Base-by-base conservation (phyloP, 176 grass and related monocot species). In the Guadua angustifolia region DNA sequence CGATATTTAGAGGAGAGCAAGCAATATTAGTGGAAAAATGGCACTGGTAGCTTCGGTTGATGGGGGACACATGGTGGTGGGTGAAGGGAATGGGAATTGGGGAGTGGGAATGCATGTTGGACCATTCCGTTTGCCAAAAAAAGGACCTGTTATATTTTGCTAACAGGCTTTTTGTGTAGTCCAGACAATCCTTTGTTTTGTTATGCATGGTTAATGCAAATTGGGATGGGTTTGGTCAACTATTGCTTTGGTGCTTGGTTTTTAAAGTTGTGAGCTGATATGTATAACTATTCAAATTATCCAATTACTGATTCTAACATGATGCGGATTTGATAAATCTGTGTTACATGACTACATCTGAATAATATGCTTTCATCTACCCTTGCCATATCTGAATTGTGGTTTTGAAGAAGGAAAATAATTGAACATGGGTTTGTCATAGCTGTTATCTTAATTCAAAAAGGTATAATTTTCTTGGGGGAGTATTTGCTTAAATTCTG, bases 121-220 rank as follows among this genome's bases (percentile, higher is more conserved):
- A 67, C 29, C 60, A 79, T 32, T 67, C 18, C 12, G n/a, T 26
- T 65, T 24, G 39, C 38, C 13, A 66, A 32, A 66, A 66, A 21
- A n/a, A 29, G 1, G 29, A 14, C 3, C 45, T 79, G 43, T 65
- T 64, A 33, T 58, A 50, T 50, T 66, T 50, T 52, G 17, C 47
- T 9, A 17, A 66, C 52, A 66, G 61, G 63, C 33, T 52, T 66
- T 16, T 2, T 66, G 25, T 66, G 25, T 79, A 49, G 26, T 47
- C 44, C 44, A 50, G 43, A 52, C 44, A 79, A 45, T 29, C 42
- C 24, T 78, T 51, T 39, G 26, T 79, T 79, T 79, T 66, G 26
- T 21, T 32, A 33, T 51, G 25, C 29, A 36, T 79, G 26, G 18
- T 38, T 66, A 49, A 21, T 66, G 17, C n/a, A 59, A 59, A 43